A percentile compares a stretch with the other conserved stretches of the same genome.
Evolutionary conservation across 257 asterid species (phyloP).

Genomic region (Petrea volubilis): DNA sequence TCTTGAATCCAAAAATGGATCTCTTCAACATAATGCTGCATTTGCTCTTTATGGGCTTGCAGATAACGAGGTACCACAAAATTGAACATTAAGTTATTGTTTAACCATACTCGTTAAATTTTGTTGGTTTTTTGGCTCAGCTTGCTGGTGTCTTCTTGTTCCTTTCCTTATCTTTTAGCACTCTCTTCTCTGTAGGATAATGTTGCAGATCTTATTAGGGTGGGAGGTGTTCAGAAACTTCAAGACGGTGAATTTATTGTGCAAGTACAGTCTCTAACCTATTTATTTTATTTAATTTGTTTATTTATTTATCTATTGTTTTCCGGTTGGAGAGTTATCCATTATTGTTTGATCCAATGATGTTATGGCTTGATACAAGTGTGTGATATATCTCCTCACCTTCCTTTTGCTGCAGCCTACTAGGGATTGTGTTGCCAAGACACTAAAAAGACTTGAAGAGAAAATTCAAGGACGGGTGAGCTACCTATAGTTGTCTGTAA

Average conservation of each 20-base stretch:
- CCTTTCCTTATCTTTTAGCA: not conserved
- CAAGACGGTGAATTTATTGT: slow-evolving; percentile 98
- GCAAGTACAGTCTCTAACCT: slow-evolving; percentile 53
- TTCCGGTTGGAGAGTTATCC: not conserved
- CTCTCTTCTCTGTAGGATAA: slow-evolving; percentile 63
- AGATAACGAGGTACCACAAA: slow-evolving; percentile 78
- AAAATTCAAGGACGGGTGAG: slow-evolving; percentile 97
- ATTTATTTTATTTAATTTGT: too few species aligned
- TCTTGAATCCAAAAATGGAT: slow-evolving; percentile 92
- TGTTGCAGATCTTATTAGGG: slow-evolving; percentile 86
- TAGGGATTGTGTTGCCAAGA: slow-evolving; percentile 96
- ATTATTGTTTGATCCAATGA: slow-evolving; percentile 1
- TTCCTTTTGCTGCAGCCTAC: slow-evolving; percentile 78
- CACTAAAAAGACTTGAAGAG: slow-evolving; percentile 95
- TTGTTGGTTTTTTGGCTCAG: not conserved
- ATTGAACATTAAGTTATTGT: slow-evolving; percentile 7
- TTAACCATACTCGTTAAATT: not conserved
- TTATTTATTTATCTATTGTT: not conserved
- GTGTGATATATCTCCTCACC: not conserved
- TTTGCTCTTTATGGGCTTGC: slow-evolving; percentile 99
- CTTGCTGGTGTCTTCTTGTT: slow-evolving; percentile 12
- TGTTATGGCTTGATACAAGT: not conserved
- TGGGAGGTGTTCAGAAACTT: slow-evolving; percentile 95
- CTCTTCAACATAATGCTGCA: slow-evolving; percentile 98
- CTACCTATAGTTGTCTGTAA: slow-evolving; percentile 21